Conservation (phyloP, 345 rosid species). For the Pistacia atlantica region DNA sequence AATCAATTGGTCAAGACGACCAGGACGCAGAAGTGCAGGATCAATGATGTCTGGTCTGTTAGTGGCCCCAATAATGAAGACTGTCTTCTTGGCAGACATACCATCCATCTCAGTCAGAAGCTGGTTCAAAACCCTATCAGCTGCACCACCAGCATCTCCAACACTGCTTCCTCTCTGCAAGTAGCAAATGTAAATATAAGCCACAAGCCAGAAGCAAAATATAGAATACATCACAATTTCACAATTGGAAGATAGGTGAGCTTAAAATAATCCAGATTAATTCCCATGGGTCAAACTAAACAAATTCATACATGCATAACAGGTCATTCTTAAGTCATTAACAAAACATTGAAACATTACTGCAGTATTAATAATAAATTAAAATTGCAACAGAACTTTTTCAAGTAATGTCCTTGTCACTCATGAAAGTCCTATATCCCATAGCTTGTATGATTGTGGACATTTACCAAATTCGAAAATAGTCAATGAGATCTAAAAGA, state of each 20-base stretch:
- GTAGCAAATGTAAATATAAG: not conserved
- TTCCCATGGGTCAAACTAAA: not conserved
- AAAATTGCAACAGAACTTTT: not conserved
- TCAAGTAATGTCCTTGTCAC: not conserved
- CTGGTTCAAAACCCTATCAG: constrained; percentile 93
- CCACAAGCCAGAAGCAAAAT: not conserved
- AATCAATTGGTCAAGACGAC: constrained; percentile 91
- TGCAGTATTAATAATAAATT: no score
- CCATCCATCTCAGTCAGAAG: constrained; percentile 99
- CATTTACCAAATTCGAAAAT: not conserved
- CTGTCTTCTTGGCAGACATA: constrained; percentile 94
- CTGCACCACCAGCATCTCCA: constrained; percentile 98
- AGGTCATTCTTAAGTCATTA: not conserved
- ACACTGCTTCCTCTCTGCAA: constrained; percentile 88
- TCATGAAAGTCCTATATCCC: not conserved
- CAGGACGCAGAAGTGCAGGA: constrained; percentile 93
- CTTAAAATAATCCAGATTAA: not conserved
- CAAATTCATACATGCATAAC: not conserved
- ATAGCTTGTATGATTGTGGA: not conserved
- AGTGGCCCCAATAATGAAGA: constrained; percentile 93
- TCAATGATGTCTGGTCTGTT: constrained; percentile 95
- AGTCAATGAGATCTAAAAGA: not conserved
- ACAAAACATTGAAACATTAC: not conserved
- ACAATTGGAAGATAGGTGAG: not conserved
- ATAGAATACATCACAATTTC: not conserved